Evolutionary conservation across 805 yeast species (phyloP).

Genomic region (Yamadazyma sp.): DNA sequence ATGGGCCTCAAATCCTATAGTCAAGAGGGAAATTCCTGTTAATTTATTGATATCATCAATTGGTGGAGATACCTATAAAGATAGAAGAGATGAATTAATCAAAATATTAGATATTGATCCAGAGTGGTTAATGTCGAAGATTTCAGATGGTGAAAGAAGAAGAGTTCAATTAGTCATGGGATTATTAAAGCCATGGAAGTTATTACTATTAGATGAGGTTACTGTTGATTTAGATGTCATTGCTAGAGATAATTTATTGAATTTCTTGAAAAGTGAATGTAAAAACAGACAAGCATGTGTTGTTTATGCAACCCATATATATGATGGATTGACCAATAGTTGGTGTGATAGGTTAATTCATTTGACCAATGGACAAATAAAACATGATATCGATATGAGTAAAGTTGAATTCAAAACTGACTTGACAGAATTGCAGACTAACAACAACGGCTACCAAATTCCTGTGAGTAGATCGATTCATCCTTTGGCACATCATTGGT

Average conservation of each 20-base stretch:
- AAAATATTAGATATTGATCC: slow-evolving; percentile 81
- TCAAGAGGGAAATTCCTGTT: slow-evolving; percentile 89
- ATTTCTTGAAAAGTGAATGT: slow-evolving; percentile 75
- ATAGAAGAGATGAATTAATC: slow-evolving; percentile 73
- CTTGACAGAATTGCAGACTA: slow-evolving; percentile 4
- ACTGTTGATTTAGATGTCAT: slow-evolving; percentile 95
- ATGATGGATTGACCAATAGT: slow-evolving; percentile 78
- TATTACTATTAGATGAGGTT: slow-evolving; percentile 88
- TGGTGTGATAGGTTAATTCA: slow-evolving; percentile 91
- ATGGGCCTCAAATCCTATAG: slow-evolving; percentile 92
- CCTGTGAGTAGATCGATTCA: slow-evolving; percentile 54
- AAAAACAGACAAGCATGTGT: slow-evolving; percentile 66
- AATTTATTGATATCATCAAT: slow-evolving; percentile 71
- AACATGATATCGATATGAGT: slow-evolving; percentile 31
- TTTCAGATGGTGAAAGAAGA: slow-evolving; percentile 93
- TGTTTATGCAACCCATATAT: slow-evolving; percentile 93
- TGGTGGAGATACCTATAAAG: slow-evolving; percentile 64
- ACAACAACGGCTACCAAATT: slow-evolving; percentile 29
- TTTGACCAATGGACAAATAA: slow-evolving; percentile 61
- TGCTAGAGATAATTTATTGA: slow-evolving; percentile 72
- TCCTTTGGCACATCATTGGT: slow-evolving; percentile 73
- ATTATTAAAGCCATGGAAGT: slow-evolving; percentile 82
- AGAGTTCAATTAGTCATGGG: slow-evolving; percentile 96
- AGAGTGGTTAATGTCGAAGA: slow-evolving; percentile 86
- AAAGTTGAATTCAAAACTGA: slow-evolving; percentile 21